phyloP scores from a whole-genome alignment of 2,329 filamentous ascomycete species.

The Sclerotinia subarctica region DNA sequence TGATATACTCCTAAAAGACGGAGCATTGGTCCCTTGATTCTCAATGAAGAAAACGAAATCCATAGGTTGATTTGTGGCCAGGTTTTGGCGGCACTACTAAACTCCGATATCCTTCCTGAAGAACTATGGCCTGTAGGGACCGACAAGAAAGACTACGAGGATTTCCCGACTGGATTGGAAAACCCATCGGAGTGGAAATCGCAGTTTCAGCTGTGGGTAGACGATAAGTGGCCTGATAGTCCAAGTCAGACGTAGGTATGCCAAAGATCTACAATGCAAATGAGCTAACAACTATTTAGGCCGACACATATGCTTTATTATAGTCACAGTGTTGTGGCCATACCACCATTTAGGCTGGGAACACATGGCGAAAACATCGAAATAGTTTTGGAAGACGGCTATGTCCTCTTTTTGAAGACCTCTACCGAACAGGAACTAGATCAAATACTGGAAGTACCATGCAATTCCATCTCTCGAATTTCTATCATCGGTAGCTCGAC shows the following conservation, averaged over 20 bases:
- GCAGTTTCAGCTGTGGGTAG: constrained; percentile 30
- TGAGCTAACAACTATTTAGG: constrained; percentile 8
- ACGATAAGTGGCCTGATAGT: constrained; percentile 20
- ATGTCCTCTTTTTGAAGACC: constrained; percentile 16
- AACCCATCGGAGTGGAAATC: constrained; percentile 28
- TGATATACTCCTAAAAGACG: constrained; percentile 22
- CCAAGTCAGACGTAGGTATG: background rate
- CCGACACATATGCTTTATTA: constrained; percentile 18
- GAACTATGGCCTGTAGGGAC: constrained; percentile 30
- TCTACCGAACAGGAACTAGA: constrained; percentile 17
- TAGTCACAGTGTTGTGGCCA: constrained; percentile 8
- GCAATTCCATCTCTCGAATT: constrained; percentile 6
- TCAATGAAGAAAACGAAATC: constrained; percentile 33
- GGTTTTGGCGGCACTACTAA: constrained; percentile 27
- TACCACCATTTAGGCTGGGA: constrained; percentile 10
- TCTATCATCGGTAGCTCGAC: background rate
- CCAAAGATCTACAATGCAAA: background rate
- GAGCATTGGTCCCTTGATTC: constrained; percentile 28
- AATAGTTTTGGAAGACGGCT: constrained; percentile 13
- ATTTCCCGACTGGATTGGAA: constrained; percentile 30
- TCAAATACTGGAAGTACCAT: constrained; percentile 22
- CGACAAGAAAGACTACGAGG: constrained; percentile 20
- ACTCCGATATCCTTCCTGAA: constrained; percentile 21
- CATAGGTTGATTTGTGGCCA: constrained; percentile 31
- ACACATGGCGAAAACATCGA: constrained; percentile 3